Percentiles rank a stretch among this genome's conserved stretches.
Conservation (phyloP, 768 basidiomycete genomes). For the Cystobasidium onofrii region DNA sequence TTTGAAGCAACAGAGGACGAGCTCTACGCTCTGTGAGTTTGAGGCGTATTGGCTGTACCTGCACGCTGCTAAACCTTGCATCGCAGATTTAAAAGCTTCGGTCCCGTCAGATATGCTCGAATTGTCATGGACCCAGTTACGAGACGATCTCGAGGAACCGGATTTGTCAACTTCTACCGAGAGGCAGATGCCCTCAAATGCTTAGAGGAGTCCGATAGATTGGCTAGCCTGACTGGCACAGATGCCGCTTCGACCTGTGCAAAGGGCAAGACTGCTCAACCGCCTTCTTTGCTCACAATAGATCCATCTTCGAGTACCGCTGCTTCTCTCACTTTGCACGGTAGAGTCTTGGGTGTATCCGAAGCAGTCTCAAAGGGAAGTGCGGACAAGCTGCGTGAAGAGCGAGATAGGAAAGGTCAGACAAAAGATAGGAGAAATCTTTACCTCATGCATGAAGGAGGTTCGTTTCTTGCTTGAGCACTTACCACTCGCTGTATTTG, state of each 20-base stretch:
- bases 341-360: constrained; percentile 81
- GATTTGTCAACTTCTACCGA: constrained; percentile 97
- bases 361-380: constrained; percentile 83
- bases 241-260: neutral
- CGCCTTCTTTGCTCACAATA: constrained; percentile 69
- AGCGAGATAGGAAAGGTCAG: constrained; percentile 64
- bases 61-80: no score
- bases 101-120: constrained; percentile 82
- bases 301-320: constrained; percentile 84
- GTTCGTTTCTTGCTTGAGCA: constrained; percentile 48
- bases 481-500: neutral
- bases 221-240: constrained; percentile 23
- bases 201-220: constrained; percentile 49
- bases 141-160: constrained; percentile 83
- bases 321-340: constrained; percentile 75
- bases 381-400: constrained; percentile 79
- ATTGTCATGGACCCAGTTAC: constrained; percentile 76
- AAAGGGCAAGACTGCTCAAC: constrained; percentile 14
- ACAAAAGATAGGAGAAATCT: constrained; percentile 92
- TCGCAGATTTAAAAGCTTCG: constrained; percentile 80
- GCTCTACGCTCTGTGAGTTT: constrained; percentile 64
- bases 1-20: constrained; percentile 91
- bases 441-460: constrained; percentile 92
- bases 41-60: no score
- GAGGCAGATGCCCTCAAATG: constrained; percentile 77